These are phyloP conservation scores for Cryphonectria naterciae DNA, from an alignment of 2,329 filamentous ascomycete genomes.

Conservation along the genomic window DNA sequence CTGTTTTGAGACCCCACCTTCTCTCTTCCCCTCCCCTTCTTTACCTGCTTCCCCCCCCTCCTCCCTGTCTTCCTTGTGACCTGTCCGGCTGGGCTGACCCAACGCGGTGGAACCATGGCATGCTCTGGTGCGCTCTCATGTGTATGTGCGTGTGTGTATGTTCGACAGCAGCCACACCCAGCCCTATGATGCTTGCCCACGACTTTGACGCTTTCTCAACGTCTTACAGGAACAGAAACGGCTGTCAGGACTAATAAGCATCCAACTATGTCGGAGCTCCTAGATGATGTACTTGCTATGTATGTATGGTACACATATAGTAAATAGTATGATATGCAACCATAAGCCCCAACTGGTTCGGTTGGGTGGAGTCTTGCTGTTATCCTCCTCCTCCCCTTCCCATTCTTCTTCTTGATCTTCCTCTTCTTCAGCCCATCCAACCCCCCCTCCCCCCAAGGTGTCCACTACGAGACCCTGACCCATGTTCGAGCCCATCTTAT, in stretches of 20 bases:
- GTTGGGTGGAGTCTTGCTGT: background rate
- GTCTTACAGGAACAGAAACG: background rate
- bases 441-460: background rate
- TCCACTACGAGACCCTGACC: slow-evolving; percentile 6
- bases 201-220: background rate
- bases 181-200: slow-evolving; percentile 4
- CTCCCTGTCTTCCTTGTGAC: background rate
- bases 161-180: slow-evolving; percentile 8
- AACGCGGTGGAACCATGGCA: background rate
- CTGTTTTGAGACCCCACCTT: background rate
- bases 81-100: background rate
- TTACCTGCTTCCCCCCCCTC: background rate
- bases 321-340: background rate
- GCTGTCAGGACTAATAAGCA: background rate
- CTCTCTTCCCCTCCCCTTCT: background rate
- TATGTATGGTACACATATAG: background rate
- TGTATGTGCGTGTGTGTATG: background rate
- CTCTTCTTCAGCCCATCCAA: slow-evolving; percentile 1
- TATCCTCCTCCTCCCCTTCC: background rate
- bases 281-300: background rate
- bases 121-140: background rate
- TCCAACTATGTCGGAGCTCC: background rate
- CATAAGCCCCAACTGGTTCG: background rate
- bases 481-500: slow-evolving; percentile 12
- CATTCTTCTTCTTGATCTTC: background rate